Conservation (phyloP, 2,329 filamentous ascomycete genomes). For the Xylaria digitata region DNA sequence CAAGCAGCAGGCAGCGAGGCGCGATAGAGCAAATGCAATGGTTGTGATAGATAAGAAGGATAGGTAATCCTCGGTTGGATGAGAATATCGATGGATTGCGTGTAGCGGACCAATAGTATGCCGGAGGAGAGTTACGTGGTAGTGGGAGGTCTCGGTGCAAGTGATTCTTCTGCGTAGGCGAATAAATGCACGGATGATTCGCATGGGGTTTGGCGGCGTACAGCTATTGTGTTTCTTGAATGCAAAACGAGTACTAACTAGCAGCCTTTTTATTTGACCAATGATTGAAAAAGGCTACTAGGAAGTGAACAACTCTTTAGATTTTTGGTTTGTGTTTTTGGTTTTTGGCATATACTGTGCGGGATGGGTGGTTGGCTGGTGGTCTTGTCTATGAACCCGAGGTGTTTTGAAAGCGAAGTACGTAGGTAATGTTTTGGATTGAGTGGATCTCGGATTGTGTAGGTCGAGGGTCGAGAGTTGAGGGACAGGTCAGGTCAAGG, state of each 20-base stretch:
- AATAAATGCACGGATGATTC: constrained; percentile 20
- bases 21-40: constrained; percentile 28
- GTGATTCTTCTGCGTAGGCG: constrained; percentile 22
- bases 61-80: constrained; percentile 28
- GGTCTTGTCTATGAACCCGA: constrained; percentile 19
- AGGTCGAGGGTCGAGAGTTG: neutral
- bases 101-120: constrained; percentile 33
- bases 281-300: constrained; percentile 35
- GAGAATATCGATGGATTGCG: constrained; percentile 22
- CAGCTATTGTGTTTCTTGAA: constrained; percentile 31
- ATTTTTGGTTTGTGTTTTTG: constrained; percentile 5
- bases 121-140: constrained; percentile 30
- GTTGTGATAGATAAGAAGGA: constrained; percentile 33
- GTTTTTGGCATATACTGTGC: constrained; percentile 28
- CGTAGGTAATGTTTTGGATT: constrained; percentile 29
- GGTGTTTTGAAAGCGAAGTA: constrained; percentile 14
- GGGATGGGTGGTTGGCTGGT: constrained; percentile 23
- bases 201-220: constrained; percentile 21
- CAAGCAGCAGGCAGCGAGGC: constrained; percentile 40
- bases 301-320: constrained; percentile 9
- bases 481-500: neutral
- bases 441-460: neutral
- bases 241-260: constrained; percentile 37
- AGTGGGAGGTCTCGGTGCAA: constrained; percentile 18
- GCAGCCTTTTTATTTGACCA: constrained; percentile 34